Evolutionary conservation across 169 alveolate species (phyloP).

Genomic region (Babesia sp.): DNA sequence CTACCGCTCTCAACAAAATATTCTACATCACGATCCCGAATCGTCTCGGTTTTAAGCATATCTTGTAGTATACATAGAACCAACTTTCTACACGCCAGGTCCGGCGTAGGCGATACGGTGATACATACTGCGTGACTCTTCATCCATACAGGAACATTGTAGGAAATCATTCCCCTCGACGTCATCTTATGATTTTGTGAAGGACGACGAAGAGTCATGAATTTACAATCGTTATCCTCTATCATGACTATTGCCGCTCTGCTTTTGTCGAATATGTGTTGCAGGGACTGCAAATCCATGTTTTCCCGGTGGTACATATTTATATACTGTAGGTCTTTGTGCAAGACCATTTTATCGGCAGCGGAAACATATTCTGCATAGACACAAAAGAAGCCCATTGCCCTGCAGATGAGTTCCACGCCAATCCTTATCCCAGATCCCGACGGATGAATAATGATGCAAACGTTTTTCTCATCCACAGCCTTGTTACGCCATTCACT

Average conservation of each 20-base stretch:
- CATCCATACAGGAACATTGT: constrained; percentile 11
- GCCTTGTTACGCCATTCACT: neutral
- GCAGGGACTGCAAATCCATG: neutral
- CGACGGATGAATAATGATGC: constrained; percentile 14
- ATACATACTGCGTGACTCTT: constrained; percentile 2
- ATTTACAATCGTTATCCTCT: constrained; percentile 3
- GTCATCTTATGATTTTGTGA: neutral
- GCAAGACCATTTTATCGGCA: neutral
- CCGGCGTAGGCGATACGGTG: constrained; percentile 8
- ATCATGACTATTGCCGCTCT: constrained; percentile 5
- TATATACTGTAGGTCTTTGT: neutral
- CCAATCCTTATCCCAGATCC: constrained; percentile 20
- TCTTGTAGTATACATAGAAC: neutral
- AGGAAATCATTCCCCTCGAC: neutral
- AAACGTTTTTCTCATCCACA: neutral
- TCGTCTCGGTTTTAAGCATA: neutral
- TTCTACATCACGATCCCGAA: constrained; percentile 1
- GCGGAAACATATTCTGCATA: neutral
- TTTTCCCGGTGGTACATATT: constrained; percentile 5
- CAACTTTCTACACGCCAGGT: neutral
- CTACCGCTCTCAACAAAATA: neutral
- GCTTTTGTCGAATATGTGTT: neutral
- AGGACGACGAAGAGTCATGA: neutral
- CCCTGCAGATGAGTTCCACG: constrained; percentile 15
- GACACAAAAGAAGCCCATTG: constrained; percentile 10